These are phyloP conservation scores for Phytomonas sp. DNA, from an alignment of 208 protist species.

Conservation along the genomic window DNA sequence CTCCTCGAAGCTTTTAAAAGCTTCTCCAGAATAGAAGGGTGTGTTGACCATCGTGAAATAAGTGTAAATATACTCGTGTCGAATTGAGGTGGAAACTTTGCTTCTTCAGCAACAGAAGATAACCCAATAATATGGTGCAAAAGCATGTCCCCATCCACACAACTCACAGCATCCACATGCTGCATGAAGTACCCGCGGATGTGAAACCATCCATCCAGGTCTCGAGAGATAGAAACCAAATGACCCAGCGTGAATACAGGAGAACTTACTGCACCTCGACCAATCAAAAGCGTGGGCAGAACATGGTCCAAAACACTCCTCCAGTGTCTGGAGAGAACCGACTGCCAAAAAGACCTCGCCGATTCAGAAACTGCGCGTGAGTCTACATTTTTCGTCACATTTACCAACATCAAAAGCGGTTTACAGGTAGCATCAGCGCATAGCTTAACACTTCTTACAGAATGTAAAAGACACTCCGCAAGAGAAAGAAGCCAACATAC, in stretches of 20 bases:
- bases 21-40: background rate
- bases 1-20: background rate
- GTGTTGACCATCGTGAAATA: background rate
- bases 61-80: background rate
- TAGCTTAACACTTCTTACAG: background rate
- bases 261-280: background rate
- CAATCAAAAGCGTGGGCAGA: background rate
- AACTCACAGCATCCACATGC: background rate
- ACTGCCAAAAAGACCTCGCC: background rate
- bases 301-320: background rate
- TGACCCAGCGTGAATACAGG: background rate
- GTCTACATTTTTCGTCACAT: background rate
- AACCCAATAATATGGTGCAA: background rate
- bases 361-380: background rate
- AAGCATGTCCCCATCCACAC: background rate
- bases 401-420: background rate
- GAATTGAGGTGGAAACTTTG: background rate
- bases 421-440: background rate
- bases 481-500: conserved; percentile 1
- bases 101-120: background rate
- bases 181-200: background rate
- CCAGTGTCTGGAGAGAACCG: background rate
- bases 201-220: background rate
- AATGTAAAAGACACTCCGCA: background rate
- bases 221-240: background rate